These are phyloP conservation scores for Sodiomyces alkalinus DNA, from an alignment of 2,329 filamentous ascomycete species.

Conservation along the genomic window DNA sequence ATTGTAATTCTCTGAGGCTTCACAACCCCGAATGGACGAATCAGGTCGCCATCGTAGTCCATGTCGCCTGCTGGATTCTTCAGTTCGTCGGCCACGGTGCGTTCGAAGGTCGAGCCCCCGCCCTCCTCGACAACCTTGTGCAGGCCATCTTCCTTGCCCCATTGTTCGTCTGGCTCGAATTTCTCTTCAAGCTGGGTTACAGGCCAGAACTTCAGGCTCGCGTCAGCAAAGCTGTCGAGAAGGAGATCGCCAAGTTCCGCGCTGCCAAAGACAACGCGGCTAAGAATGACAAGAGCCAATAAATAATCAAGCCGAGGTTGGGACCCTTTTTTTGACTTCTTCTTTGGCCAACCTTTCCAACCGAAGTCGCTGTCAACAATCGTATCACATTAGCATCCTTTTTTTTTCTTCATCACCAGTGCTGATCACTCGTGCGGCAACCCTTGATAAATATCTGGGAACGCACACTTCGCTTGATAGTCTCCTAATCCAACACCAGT, in stretches of 20 bases:
- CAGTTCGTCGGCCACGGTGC: constrained; percentile 87
- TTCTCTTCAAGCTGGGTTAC: constrained; percentile 83
- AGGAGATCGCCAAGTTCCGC: constrained; percentile 64
- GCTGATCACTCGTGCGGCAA: too few species aligned
- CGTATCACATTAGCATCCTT: too few species aligned
- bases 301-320: constrained; percentile 7
- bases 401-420: too few species aligned
- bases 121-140: constrained; percentile 76
- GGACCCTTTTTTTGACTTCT: not conserved
- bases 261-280: constrained; percentile 32
- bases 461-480: too few species aligned
- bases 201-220: constrained; percentile 72
- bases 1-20: constrained; percentile 57
- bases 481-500: too few species aligned
- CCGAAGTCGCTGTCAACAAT: too few species aligned
- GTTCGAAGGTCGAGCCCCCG: constrained; percentile 79
- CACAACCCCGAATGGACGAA: constrained; percentile 35
- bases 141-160: constrained; percentile 89
- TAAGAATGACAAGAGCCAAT: constrained; percentile 37
- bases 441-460: too few species aligned
- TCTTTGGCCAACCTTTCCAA: not conserved
- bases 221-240: constrained; percentile 59
- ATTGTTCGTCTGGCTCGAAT: constrained; percentile 93
- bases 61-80: constrained; percentile 65
- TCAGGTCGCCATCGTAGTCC: constrained; percentile 46